Base-by-base conservation (phyloP, 2,329 filamentous ascomycete species). In the Mycosphaerella sp. region DNA sequence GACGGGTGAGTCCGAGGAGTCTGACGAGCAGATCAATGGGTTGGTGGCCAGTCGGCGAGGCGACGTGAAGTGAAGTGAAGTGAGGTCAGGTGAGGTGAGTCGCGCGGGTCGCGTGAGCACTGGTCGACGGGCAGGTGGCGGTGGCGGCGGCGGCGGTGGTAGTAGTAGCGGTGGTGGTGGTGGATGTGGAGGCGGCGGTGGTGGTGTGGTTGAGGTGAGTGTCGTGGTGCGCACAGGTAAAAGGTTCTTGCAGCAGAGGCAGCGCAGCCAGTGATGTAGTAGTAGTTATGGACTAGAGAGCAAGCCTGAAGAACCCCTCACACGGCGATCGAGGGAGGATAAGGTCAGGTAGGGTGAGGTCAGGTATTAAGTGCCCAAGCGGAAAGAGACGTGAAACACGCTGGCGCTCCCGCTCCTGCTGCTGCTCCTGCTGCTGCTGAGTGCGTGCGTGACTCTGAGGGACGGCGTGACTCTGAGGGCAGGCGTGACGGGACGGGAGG, bases 171-270 rank as follows among this genome's bases (percentile, higher is more conserved):
- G 36, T 34, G 43, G 36, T 35, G 46, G 49, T 16, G 39, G 28
- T 34, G 10, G 30, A 10, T 14, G 7, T 25, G 37, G 39, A 12
- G 7, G 30, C 6, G 40, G n/a, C n/a, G 16, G 42, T 7, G 34
- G 50, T 34, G 13, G 16, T 40, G 35, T 44, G 41, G 45, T 42
- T 40, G 40, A 36, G 50, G 44, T n/a, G n/a, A n/a, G n/a, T 40
- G 21, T 34, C 30, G 30, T 34, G 10, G 30, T 34, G 30, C 30
- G 13, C 30, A 34, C 10, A 34, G 30, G 13, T 12, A 12, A 34
- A 34, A 34, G 30, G 30, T 34, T 34, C 30, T 12, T 8, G 30
- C 30, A 34, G 30, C 7, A n/a, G 21, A 25, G 21, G 21, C 21
- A 25, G 21, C 21, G 21, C 21, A 25, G 4, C 21, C 21, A 25